Percentiles rank a stretch among this genome's conserved stretches.
phyloP scores from a whole-genome alignment of 768 basidiomycete genomes.

The Fomitopsis pulvina region DNA sequence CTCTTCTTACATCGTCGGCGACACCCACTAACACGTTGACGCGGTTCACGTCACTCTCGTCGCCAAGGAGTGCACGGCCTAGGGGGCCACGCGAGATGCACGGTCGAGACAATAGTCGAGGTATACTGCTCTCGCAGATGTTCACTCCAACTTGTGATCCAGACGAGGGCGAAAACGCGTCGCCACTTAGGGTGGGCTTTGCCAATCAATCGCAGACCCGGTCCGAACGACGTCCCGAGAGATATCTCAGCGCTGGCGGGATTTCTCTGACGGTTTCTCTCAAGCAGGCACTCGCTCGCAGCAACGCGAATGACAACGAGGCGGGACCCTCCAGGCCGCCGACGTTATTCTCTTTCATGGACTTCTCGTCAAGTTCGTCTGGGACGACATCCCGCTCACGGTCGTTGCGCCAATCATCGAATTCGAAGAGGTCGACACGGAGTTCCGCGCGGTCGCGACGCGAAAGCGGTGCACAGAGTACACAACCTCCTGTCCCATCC shows the following conservation, averaged over 20 bases:
- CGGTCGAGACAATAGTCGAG: slow-evolving; percentile 16
- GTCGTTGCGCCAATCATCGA: slow-evolving; percentile 15
- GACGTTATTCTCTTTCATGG: slow-evolving; percentile 21
- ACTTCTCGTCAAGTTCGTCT: slow-evolving; percentile 21
- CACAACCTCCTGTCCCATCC: slow-evolving; percentile 7
- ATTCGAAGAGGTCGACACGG: slow-evolving; percentile 14
- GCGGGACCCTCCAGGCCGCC: slow-evolving; percentile 6
- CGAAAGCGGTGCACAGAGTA: slow-evolving; percentile 11
- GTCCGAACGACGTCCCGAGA: slow-evolving; percentile 9
- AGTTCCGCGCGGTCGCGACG: slow-evolving; percentile 17
- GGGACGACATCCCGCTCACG: slow-evolving; percentile 9
- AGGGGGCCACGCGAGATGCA: slow-evolving; percentile 22
- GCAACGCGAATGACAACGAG: slow-evolving; percentile 1
- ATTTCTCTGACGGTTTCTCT: slow-evolving; percentile 19
- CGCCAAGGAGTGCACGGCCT: slow-evolving; percentile 18
- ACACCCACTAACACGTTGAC: neutral
- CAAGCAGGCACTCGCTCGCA: slow-evolving; percentile 16
- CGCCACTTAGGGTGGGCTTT: slow-evolving; percentile 23
- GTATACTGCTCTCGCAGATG: slow-evolving; percentile 19
- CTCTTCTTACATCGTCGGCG: neutral
- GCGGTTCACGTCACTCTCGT: slow-evolving; percentile 2
- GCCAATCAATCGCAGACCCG: slow-evolving; percentile 13
- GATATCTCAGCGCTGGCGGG: slow-evolving; percentile 13
- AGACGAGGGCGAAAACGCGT: slow-evolving; percentile 5
- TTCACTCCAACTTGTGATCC: slow-evolving; percentile 2